Conservation (phyloP, 805 yeast genomes). For the Komagataella ulmi region DNA sequence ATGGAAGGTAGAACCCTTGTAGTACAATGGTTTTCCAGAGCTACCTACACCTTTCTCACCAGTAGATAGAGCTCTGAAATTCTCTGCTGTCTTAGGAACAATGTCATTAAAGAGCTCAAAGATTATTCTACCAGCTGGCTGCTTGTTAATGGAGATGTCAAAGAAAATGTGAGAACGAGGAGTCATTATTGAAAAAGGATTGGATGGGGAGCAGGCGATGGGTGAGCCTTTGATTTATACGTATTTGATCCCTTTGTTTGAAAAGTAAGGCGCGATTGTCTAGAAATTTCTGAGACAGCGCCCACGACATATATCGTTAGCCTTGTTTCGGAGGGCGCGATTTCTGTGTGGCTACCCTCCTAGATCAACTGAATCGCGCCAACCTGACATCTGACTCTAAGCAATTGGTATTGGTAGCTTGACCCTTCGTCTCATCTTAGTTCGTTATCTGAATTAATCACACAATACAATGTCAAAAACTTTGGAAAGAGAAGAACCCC, state of each 20-base stretch:
- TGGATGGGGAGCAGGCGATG: neutral
- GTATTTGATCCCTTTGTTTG: neutral
- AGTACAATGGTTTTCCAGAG: slow-evolving; percentile 54
- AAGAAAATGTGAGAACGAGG: slow-evolving; percentile 50
- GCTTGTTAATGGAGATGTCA: slow-evolving; percentile 66
- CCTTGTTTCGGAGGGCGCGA: no score
- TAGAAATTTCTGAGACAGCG: neutral
- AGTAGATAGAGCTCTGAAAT: slow-evolving; percentile 78
- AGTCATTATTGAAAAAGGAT: neutral
- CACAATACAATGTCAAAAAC: slow-evolving; percentile 7
- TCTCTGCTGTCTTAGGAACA: slow-evolving; percentile 83
- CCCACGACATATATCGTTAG: no score
- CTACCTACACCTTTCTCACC: slow-evolving; percentile 68
- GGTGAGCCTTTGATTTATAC: neutral
- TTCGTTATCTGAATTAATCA: neutral
- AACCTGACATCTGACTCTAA: neutral
- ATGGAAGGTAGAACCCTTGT: slow-evolving; percentile 85
- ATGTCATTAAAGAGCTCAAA: slow-evolving; percentile 62
- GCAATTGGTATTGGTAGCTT: no score
- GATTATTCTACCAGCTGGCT: slow-evolving; percentile 59
- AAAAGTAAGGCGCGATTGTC: neutral
- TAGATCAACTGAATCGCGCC: neutral
- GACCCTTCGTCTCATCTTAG: neutral
- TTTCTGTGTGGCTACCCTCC: no score
- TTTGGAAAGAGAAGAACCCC: slow-evolving; percentile 55